Base-by-base conservation (phyloP, 1,284 basidiomycete species). In the Irpex sp. region DNA sequence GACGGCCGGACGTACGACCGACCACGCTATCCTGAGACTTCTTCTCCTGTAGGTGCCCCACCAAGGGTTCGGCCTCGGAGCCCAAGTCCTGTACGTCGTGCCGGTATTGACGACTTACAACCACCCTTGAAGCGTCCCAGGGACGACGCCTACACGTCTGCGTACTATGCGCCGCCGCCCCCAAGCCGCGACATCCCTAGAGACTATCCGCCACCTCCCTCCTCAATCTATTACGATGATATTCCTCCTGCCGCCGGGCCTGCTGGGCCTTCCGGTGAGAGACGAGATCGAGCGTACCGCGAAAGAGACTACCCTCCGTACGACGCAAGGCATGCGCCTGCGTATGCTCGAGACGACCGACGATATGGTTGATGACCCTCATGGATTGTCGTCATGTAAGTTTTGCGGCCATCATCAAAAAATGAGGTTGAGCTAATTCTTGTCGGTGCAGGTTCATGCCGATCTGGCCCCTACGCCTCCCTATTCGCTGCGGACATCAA, bases 81-180 rank as follows among this genome's bases (percentile, higher is more conserved):
- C 61, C 74, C 74, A 15, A 74, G 72, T 43, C 74, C 74, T 0
- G 43, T 35, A 13, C 57, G 68, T 47, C 63, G 69, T 37, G 31
- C 55, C 13, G 60, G 66, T 17, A 49, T 65, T 59, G 71, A 73
- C 43, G 73, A 74, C 53, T 33, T 70, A 59, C 71, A 74, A 3
- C 75, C 75, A 11, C 72, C 75, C 3, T 43, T 70, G 19, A 77
- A 77, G 66, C 68, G 76, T 3, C 60, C 71, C 11, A 68, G 76
- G 2, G 76, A 75, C 15, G 75, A 75, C 19, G 59, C 65, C 11
- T 73, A 71, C 35, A 47, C 63, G 6, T 50, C 60, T 0, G 51
- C 63, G 13, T 62, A 49, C 7, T 74, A 74, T 64, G 61, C 68
- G 1, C 61, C 68, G 1, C 61, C 66, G 3, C 61, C 66, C n/a